Base-by-base conservation (phyloP, 768 basidiomycete genomes). In the Kwoniella sp. region DNA sequence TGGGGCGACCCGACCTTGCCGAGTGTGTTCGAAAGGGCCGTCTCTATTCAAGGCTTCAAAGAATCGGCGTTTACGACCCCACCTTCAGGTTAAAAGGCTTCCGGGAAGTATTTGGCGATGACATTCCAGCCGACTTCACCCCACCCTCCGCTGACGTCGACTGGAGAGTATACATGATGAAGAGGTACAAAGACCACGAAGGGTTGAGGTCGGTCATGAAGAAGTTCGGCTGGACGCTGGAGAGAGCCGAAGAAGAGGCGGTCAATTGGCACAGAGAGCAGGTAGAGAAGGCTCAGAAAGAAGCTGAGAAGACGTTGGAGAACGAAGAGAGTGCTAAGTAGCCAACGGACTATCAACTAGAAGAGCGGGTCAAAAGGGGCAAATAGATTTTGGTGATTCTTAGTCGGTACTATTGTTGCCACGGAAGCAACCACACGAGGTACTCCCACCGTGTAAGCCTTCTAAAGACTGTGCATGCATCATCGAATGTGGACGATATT, bases 21-120 rank as follows among this genome's bases (percentile, higher is more conserved):
- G 58, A 68, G 4, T 68, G 67, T 50, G 58, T 68, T 11, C 30
- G 45, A n/a, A 51, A 64, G 17, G 67, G 63, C 3, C 55, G 53
- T 34, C 12, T 55, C 8, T 65, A 68, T 30, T 61, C 55, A 17
- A 41, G 66, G 5, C 47, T 47, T n/a, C 41, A 45, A 9, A 23
- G 53, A 7, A 67, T 67, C 9, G 55, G 66, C 17, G n/a, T 28
- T 13, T 51, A 52, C 51, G 61, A 56, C 31, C 23, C 13, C 9
- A 34, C n/a, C 15, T 57, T 17, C 20, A 63, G 12, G 9, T 56
- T 47, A 28, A 54, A 9, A 2, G 61, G 61, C 7, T 63, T 55
- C 20, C 28, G 55, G 15, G 38, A 55, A 26, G 54, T 47, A 2
- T 63, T 61, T 22, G 48, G 52, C 28, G 48, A 51, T 23, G 26